Evolutionary conservation across 108 stramenopile species (phyloP), one percentile per base, ranked within the genome.

Genomic region (Nitzschia sp.): DNA sequence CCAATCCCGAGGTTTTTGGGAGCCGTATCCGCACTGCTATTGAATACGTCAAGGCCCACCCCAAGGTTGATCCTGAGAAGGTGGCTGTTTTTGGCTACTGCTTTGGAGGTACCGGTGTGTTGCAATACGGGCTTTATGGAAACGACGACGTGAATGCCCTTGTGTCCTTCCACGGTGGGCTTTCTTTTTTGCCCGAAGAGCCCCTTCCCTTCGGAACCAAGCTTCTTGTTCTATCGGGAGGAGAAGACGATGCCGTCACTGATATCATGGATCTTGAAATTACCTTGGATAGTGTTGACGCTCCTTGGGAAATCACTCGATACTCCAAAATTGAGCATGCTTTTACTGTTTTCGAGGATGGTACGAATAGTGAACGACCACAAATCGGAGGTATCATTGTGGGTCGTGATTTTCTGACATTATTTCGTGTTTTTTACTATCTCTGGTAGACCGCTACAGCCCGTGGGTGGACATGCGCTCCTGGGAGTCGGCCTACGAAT

Each of bases 221-320:
- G 17, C 21, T 77, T 0, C 48, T 77, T n/a, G 69, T 82, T 41
- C 34, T 82, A 46, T 69, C 65, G 29, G 81, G 81, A 0, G 77
- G 77, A 11, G 58, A 69, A 16, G 76, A 77, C 45, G 69, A 77
- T 58, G 36, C 76, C 13, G 58, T 69, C 5, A 72, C 69, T 33
- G 55, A 45, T 13, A 60, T 67, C 15, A 64, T 72, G 52, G 68
- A 71, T 53, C 25, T 67, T 6, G 73, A 78, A 45, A 52, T 67
- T 29, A 70, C 28, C 17, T 61, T 71, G 21, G 67, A 64, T 19
- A 47, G 38, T 33, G 55, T 48, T 34, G 52, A n/a, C 3, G 63
- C 68, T 19, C 38, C 68, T 3, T 82, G 81, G 81, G 73, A 82
- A 30, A 82, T 78, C 8, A 77, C 71, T n/a, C 57, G 81, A 8